Conservation (phyloP, 805 yeast genomes). For the Nakazawaea holstii region DNA sequence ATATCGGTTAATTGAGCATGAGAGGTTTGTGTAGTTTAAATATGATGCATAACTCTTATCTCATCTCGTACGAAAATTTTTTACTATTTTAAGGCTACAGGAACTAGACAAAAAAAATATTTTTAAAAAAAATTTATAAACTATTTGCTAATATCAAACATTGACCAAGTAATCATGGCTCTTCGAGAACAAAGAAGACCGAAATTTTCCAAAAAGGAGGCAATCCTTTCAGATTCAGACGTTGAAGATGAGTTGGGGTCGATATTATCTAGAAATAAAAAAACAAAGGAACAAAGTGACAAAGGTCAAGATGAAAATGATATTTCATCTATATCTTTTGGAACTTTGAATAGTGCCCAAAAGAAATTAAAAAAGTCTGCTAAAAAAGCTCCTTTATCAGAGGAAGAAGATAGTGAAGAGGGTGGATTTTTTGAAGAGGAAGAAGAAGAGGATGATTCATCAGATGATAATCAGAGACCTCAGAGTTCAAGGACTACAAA, state of each 20-base stretch:
- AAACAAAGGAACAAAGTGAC: neutral
- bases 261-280: neutral
- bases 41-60: neutral
- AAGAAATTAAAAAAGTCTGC: slow-evolving; percentile 28
- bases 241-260: slow-evolving; percentile 7
- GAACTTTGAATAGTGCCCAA: slow-evolving; percentile 58
- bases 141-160: neutral
- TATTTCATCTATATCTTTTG: slow-evolving; percentile 53
- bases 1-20: neutral
- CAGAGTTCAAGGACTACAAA: slow-evolving; percentile 11
- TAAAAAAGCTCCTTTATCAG: slow-evolving; percentile 10
- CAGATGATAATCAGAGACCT: slow-evolving; percentile 3
- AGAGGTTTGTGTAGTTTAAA: neutral
- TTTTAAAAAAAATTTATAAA: neutral
- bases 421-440: slow-evolving; percentile 13
- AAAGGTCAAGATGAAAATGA: slow-evolving; percentile 32
- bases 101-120: neutral
- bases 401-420: slow-evolving; percentile 17
- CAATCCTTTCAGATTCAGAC: slow-evolving; percentile 3
- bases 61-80: neutral
- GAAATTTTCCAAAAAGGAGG: slow-evolving; percentile 14
- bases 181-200: slow-evolving; percentile 14
- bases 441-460: slow-evolving; percentile 9
- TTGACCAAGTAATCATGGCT: neutral
- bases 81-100: neutral